Evolutionary conservation across 2,329 filamentous ascomycete genomes (phyloP), one percentile per base, ranked within the genome.

Genomic region (Didymella glomerata): DNA sequence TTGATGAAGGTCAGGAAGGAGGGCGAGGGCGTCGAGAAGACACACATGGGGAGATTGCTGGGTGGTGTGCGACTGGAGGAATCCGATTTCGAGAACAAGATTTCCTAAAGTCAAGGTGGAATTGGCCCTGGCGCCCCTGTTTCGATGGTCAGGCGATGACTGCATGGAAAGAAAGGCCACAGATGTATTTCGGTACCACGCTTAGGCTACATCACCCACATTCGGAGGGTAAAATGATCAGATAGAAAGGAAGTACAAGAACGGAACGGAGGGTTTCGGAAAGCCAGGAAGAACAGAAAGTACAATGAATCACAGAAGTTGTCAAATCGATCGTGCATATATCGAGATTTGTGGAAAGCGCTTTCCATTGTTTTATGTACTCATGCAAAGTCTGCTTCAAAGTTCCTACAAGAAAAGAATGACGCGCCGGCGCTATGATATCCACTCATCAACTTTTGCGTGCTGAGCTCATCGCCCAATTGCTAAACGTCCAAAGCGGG

Each of bases 31-130:
- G 79, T 77, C 52, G 73, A 72, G 11, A 78, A 76, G 62, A 83
- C 81, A 0, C 81, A 84, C 63, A 57, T 85, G 41, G 82, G 82
- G 0, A 72, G 56, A 48, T 30, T 76, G 9, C 27, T 82, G 32
- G 66, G 70, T 48, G 80, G 80, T 2, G 66, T 64, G 24, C 64
- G 74, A 20, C 66, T 81, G 62, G 73, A 69, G 22, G 61, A 68
- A 41, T 54, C 56, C 8, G 75, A 77, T 8, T 80, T 80, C 34
- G 32, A 16, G 4, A 4, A 25, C 2, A 7, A 42, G 4, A 11
- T 18, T 14, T 2, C 36, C 2, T 10, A 42, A 25, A 16, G 9
- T 22, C n/a, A 27, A 5, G 32, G 22, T 6, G 8, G 14, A 48
- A 18, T 3, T 8, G 10, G 32, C 22, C 13, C 22, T 34, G 30